Base-by-base conservation (phyloP, 2,329 filamentous ascomycete species). In the Clarireedia sp. region DNA sequence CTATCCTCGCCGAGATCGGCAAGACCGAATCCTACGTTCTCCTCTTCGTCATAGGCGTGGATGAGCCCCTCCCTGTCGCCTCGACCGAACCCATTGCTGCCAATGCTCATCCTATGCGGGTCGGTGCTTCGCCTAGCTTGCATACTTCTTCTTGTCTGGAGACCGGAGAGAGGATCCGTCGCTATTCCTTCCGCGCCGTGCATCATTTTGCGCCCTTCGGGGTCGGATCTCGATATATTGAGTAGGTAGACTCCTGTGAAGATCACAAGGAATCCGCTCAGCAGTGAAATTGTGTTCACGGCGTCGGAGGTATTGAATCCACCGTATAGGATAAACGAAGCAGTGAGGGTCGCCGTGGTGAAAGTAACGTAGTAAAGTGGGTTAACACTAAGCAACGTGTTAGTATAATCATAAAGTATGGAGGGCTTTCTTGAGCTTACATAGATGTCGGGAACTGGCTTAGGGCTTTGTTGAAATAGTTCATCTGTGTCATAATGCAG, bases 401-500 rank as follows among this genome's bases (percentile, higher is more conserved):
- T 23, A 55, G 53, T 29, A 16, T 33, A 7, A 17, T 21, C 16
- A 24, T 24, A 53, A 21, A 21, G 26, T 9, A 24, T 24, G 21
- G 8, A 23, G 41, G 19, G 23, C 33, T 21, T 10, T 8, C 10
- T 8, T 21, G 33, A 26, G 76, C 88, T 70, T 80, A 96, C 91
- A 99, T 95, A 65, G 95, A 96, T 33, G 94, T 96, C 29, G 89
- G 92, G 73, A 97, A 99, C 67, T 95, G 90, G 71, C 90, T 95
- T 58, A 99, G 76, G 7, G 94, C 94, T 73, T 99, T 99, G 78
- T 99, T 99, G 74, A 99, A 96, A 73, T 99, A 99, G 73, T 99
- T 99, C 94, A 99, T 97, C 77, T 99, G 94, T 8, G 91, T 96
- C 63, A 99, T 72, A 68, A 99, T 97, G 76, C 94, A 99, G 61